Percentiles rank a stretch among this genome's conserved stretches.
These are phyloP conservation scores for Microthyrium microscopicum DNA, from an alignment of 2,329 filamentous ascomycete genomes.

Conservation along the genomic window DNA sequence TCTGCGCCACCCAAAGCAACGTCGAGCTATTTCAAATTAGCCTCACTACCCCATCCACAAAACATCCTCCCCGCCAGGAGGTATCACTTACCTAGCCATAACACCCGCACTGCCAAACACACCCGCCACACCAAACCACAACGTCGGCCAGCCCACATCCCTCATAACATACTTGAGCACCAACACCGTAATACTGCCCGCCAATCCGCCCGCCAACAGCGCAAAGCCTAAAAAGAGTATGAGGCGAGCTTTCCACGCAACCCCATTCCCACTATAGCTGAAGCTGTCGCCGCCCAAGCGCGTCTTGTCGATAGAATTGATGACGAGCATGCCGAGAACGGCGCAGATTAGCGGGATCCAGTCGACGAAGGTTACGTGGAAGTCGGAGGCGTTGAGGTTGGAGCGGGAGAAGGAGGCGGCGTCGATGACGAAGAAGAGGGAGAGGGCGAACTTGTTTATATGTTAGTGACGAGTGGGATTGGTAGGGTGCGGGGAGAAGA, in stretches of 20 bases:
- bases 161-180: constrained; percentile 50
- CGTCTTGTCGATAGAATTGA: constrained; percentile 56
- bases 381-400: constrained; percentile 39
- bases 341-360: constrained; percentile 59
- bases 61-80: neutral
- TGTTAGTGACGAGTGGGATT: constrained; percentile 1
- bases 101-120: constrained; percentile 47
- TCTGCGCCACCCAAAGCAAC: constrained; percentile 54
- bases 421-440: constrained; percentile 54
- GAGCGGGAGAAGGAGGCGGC: constrained; percentile 48
- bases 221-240: constrained; percentile 55
- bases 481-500: neutral
- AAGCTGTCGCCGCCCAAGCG: constrained; percentile 47
- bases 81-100: constrained; percentile 43
- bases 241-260: constrained; percentile 54
- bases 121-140: constrained; percentile 53
- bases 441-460: constrained; percentile 43
- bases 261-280: constrained; percentile 46
- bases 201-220: constrained; percentile 49
- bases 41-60: constrained; percentile 1
- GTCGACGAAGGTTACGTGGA: constrained; percentile 54
- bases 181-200: constrained; percentile 50
- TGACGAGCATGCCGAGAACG: constrained; percentile 52
- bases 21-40: constrained; percentile 33
- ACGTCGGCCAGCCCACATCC: constrained; percentile 40